phyloP scores from a whole-genome alignment of 495 filamentous ascomycete species.

The Tetracladium setigerum region DNA sequence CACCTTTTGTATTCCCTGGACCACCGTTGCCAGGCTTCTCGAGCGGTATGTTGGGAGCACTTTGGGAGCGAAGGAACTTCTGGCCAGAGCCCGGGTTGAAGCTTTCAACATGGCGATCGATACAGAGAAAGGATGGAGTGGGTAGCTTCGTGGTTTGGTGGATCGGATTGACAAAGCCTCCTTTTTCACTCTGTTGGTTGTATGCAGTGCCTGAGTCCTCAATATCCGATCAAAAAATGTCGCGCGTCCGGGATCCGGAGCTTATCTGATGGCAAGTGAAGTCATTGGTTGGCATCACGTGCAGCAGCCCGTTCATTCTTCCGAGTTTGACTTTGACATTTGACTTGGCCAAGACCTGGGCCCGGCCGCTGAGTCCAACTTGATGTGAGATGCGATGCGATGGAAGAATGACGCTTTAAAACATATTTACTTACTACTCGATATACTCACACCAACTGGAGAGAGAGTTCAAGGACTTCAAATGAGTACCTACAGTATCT shows the following conservation, averaged over 20 bases:
- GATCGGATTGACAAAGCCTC: neutral
- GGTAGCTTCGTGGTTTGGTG: neutral
- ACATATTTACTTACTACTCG: too few species aligned
- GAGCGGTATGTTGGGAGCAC: slow-evolving; percentile 13
- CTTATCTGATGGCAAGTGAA: neutral
- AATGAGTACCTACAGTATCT: too few species aligned
- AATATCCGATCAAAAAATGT: neutral
- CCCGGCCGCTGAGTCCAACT: too few species aligned
- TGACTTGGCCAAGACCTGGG: too few species aligned
- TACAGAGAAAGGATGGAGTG: neutral
- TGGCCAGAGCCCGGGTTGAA: slow-evolving; percentile 10
- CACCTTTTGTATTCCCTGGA: slow-evolving; percentile 23
- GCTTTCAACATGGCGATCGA: slow-evolving; percentile 18
- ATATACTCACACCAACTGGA: too few species aligned
- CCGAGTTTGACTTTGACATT: too few species aligned
- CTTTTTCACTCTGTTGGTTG: neutral
- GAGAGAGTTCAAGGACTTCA: too few species aligned
- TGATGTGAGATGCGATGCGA: too few species aligned
- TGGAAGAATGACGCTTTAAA: too few species aligned
- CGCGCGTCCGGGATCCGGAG: neutral
- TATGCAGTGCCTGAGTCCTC: neutral
- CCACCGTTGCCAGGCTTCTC: slow-evolving; percentile 21
- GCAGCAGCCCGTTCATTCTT: too few species aligned
- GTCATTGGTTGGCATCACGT: neutral
- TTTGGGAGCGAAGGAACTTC: neutral